Conservation (phyloP, 192 early-diverging fungal species). For the Coemansia sp. region DNA sequence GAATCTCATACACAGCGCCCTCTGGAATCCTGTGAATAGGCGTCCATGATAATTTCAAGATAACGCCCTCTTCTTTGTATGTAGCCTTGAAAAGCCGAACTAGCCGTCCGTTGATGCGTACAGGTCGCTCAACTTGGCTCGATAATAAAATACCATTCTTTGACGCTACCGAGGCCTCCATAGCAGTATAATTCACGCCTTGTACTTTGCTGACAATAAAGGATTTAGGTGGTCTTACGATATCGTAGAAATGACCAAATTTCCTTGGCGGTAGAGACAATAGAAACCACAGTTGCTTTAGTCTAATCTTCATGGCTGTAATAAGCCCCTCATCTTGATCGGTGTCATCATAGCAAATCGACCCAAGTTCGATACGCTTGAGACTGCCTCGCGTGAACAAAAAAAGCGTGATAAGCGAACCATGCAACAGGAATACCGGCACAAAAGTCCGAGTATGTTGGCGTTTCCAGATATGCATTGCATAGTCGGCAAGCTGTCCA, state of each 20-base stretch:
- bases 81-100: not conserved
- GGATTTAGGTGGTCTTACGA: not conserved
- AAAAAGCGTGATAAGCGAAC: not conserved
- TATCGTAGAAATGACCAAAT: not conserved
- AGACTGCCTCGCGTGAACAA: constrained; percentile 6
- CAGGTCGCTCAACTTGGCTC: not conserved
- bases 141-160: not conserved
- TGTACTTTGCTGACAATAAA: not conserved
- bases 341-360: not conserved
- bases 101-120: not conserved
- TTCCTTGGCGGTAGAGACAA: not conserved
- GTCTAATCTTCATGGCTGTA: not conserved
- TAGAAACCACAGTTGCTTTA: not conserved
- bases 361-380: not conserved
- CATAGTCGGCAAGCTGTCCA: constrained; percentile 18
- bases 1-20: too few relatives aligned
- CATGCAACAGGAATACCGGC: constrained; percentile 15
- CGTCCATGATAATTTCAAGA: not conserved
- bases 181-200: not conserved
- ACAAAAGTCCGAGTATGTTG: constrained; percentile 20
- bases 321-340: not conserved
- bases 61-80: not conserved
- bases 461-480: not conserved
- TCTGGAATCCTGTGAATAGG: too few relatives aligned
- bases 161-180: not conserved